Percentiles rank a stretch among this genome's conserved stretches.
These are phyloP conservation scores for Fusarium zealandicum DNA, from an alignment of 2,329 filamentous ascomycete species.

Conservation along the genomic window DNA sequence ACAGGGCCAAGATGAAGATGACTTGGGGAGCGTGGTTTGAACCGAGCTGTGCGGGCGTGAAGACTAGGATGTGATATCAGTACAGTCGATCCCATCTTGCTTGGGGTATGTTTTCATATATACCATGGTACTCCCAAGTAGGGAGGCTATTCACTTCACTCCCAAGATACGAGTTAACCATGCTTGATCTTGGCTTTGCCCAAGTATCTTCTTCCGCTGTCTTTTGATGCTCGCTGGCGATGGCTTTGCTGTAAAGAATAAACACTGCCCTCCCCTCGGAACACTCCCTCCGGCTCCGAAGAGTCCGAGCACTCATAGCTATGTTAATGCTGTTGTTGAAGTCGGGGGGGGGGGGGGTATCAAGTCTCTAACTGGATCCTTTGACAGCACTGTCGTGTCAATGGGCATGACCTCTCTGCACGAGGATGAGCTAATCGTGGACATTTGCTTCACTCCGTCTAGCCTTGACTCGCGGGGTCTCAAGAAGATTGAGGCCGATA, in stretches of 20 bases:
- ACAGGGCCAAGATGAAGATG: neutral
- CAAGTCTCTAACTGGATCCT: neutral
- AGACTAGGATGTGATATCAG: too few species aligned
- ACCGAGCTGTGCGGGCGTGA: neutral
- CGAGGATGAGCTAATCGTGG: neutral
- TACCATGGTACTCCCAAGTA: neutral
- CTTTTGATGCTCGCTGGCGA: neutral
- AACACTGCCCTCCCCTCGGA: constrained; percentile 15
- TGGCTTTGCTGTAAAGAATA: constrained; percentile 13
- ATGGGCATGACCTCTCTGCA: constrained; percentile 3
- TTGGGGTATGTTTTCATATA: too few species aligned
- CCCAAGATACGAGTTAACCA: neutral
- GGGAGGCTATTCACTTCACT: neutral
- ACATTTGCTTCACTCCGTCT: constrained; percentile 7
- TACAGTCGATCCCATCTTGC: too few species aligned
- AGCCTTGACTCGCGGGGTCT: constrained; percentile 7
- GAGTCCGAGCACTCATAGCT: neutral
- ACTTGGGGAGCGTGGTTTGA: neutral
- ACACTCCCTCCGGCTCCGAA: constrained; percentile 10
- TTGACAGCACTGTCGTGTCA: constrained; percentile 10
- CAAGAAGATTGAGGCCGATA: constrained; percentile 1
- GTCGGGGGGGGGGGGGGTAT: neutral
- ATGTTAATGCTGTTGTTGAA: constrained; percentile 1
- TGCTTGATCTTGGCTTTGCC: neutral
- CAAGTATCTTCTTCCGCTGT: neutral